Percentiles rank a stretch among this genome's conserved stretches.
Evolutionary conservation across 768 basidiomycete genomes (phyloP).

Genomic region (Suillus ampliporus): DNA sequence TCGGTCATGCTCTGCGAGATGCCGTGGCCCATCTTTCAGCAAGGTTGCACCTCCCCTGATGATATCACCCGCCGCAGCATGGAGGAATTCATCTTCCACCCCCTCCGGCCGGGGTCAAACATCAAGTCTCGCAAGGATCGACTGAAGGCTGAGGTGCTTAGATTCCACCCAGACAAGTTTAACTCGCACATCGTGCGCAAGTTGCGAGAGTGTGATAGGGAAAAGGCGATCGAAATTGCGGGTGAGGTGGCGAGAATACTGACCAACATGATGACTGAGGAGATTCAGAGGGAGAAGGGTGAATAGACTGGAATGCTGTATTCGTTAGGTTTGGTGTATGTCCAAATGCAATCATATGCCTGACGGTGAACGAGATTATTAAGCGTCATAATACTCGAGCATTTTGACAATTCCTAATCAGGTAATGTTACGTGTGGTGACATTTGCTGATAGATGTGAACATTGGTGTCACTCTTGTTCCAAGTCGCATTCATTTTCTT

Average conservation of each 20-base stretch:
- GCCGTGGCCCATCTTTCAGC: constrained; percentile 50
- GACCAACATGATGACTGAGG: constrained; percentile 39
- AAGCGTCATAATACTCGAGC: no score
- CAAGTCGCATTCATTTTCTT: no score
- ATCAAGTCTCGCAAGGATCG: constrained; percentile 41
- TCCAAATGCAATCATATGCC: neutral
- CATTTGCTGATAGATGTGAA: no score
- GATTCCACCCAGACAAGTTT: constrained; percentile 65
- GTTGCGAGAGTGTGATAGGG: constrained; percentile 40
- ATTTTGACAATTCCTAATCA: no score
- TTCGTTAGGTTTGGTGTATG: neutral
- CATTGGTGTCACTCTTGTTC: no score
- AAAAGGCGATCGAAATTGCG: constrained; percentile 41
- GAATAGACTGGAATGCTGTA: neutral
- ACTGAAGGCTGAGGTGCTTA: constrained; percentile 51
- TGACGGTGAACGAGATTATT: no score
- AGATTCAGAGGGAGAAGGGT: neutral
- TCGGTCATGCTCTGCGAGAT: constrained; percentile 37
- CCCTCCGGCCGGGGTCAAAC: constrained; percentile 32
- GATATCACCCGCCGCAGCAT: constrained; percentile 45
- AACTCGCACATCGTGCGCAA: constrained; percentile 41
- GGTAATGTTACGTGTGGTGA: no score
- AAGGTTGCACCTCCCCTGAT: constrained; percentile 21
- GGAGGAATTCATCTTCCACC: constrained; percentile 46
- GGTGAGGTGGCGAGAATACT: constrained; percentile 48